Conservation (phyloP, 2,329 filamentous ascomycete genomes). For the Escovopsis sp. region DNA sequence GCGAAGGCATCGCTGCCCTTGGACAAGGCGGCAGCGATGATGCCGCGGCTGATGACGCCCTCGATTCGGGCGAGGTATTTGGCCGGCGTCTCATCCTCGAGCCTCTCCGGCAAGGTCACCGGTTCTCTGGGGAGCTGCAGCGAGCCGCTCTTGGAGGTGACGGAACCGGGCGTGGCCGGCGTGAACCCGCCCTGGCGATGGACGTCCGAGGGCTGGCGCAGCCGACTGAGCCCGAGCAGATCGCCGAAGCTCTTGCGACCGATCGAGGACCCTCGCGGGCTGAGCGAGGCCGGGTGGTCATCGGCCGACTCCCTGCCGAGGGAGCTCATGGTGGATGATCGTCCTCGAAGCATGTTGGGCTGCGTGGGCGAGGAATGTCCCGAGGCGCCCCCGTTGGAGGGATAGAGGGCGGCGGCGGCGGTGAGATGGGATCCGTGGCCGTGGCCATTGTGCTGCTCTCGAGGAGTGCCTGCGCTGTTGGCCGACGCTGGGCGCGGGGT, state of each 20-base stretch:
- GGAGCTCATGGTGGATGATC: conserved; percentile 85
- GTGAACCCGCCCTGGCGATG: conserved; percentile 53
- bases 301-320: conserved; percentile 58
- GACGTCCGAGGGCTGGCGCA: conserved; percentile 70
- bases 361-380: conserved; percentile 56
- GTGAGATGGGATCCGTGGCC: conserved; percentile 11
- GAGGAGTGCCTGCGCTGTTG: conserved; percentile 14
- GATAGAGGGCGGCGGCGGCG: conserved; percentile 21
- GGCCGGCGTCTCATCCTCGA: conserved; percentile 78
- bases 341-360: conserved; percentile 46
- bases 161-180: conserved; percentile 53
- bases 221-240: conserved; percentile 60
- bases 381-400: conserved; percentile 23
- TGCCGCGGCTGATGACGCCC: conserved; percentile 60
- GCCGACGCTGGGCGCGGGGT: conserved; percentile 22
- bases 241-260: conserved; percentile 89
- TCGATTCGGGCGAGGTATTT: conserved; percentile 79
- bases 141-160: conserved; percentile 67
- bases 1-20: conserved; percentile 79
- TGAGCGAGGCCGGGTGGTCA: conserved; percentile 50
- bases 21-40: conserved; percentile 72
- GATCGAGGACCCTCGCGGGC: conserved; percentile 66
- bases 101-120: conserved; percentile 56
- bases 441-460: conserved; percentile 2
- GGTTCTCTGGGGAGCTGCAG: conserved; percentile 62